Evolutionary conservation across 2,329 filamentous ascomycete genomes (phyloP), one percentile per base, ranked within the genome.

Genomic region (Ceratocystiopsis brevicomis): DNA sequence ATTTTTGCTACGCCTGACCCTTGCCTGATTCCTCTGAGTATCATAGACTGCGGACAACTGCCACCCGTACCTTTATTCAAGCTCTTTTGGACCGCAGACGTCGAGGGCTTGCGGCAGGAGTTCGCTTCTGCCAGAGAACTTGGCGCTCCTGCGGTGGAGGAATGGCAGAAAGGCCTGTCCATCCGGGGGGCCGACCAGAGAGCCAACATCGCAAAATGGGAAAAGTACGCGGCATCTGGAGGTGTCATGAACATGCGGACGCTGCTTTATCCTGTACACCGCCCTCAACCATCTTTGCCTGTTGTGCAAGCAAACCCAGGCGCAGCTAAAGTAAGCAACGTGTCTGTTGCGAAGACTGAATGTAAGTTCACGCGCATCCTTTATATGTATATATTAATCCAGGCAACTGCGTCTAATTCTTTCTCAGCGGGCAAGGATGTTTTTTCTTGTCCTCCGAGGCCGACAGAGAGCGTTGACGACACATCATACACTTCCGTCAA

Each of bases 151-250:
- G 72, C 78, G 12, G 69, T 71, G 4, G 78, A 84, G 51, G 82
- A 87, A 57, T 90, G 83, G 82, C 65, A 76, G 30, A 87, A 87
- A 58, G 82, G 82, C 11, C 67, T 90, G 4, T 70, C 76, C 38
- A 63, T 61, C 25, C 68, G 73, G 45, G 79, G 81, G 11, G 72
- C 71, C 51, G 66, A 73, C 46, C 61, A 66, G 40, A 69, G 75
- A 51, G 66, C 64, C 12, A 75, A 81, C 54, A 68, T 73, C 30
- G 67, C 72, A 25, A 72, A 79, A 41, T 88, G 81, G 78, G 82
- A 86, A 55, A 78, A 76, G 52, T 88, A 80, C 74, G 75, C 78
- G 49, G 51, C 53, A 4, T 59, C 66, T 37, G 65, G 66, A 40
- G 62, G 62, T 33, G 44, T 65, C 37, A 38, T 47, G 11, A 58